Percentiles rank a stretch among this genome's conserved stretches.
These are phyloP conservation scores for Dothideomycetes sp. DNA, from an alignment of 2,329 filamentous ascomycete species.

Conservation along the genomic window DNA sequence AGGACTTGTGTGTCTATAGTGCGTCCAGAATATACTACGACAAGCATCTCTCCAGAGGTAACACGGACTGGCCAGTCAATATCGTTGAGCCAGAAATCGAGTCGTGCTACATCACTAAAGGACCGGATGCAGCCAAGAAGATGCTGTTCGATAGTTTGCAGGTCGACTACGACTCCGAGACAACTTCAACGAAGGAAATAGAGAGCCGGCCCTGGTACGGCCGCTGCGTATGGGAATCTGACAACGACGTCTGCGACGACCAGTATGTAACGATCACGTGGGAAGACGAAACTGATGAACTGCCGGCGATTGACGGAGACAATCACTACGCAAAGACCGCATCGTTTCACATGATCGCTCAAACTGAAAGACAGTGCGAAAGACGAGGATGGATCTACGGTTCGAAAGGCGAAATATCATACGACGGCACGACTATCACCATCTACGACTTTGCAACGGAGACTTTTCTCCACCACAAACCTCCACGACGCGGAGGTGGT, in stretches of 20 bases:
- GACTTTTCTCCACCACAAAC: slow-evolving; percentile 45
- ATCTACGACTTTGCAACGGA: slow-evolving; percentile 61
- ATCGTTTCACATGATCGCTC: slow-evolving; percentile 87
- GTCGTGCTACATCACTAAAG: slow-evolving; percentile 45
- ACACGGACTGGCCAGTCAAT: slow-evolving; percentile 69
- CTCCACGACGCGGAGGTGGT: slow-evolving; percentile 38
- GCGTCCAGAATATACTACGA: slow-evolving; percentile 75
- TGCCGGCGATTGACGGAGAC: slow-evolving; percentile 2
- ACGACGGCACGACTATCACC: slow-evolving; percentile 67
- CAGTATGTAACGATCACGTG: slow-evolving; percentile 81
- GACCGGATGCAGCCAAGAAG: slow-evolving; percentile 38
- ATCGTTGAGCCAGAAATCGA: slow-evolving; percentile 92
- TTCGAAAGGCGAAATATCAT: slow-evolving; percentile 71
- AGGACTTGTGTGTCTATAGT: slow-evolving; percentile 71
- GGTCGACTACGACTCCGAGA: slow-evolving; percentile 45
- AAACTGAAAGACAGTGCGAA: slow-evolving; percentile 77
- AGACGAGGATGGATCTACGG: slow-evolving; percentile 81
- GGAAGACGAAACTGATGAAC: slow-evolving; percentile 61
- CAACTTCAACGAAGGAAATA: slow-evolving; percentile 38
- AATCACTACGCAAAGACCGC: slow-evolving; percentile 66
- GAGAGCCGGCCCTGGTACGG: slow-evolving; percentile 61
- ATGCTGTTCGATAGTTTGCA: slow-evolving; percentile 37
- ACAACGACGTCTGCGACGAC: slow-evolving; percentile 91
- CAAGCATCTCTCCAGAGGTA: slow-evolving; percentile 52
- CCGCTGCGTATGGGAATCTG: slow-evolving; percentile 85